Evolutionary conservation across 2,329 filamentous ascomycete genomes (phyloP).

Genomic region (Aureobasidium zeae): DNA sequence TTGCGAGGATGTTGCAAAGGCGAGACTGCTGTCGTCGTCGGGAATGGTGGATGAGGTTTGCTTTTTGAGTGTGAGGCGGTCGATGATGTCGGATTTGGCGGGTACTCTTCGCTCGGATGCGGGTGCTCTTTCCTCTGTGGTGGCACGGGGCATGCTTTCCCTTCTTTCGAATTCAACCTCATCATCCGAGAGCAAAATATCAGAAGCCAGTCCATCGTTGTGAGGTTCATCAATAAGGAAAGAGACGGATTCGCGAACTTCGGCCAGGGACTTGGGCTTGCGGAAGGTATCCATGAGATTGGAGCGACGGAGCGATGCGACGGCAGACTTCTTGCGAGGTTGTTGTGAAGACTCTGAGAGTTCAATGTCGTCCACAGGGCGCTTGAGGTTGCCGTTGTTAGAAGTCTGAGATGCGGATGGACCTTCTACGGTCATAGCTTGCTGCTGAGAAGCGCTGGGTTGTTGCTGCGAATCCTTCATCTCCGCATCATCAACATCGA

Average conservation of each 20-base stretch:
- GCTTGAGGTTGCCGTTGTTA: conserved; percentile 30
- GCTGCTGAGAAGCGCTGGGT: conserved; percentile 6
- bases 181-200: conserved; percentile 31
- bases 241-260: conserved; percentile 76
- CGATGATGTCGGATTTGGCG: conserved; percentile 46
- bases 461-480: conserved; percentile 33
- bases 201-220: conserved; percentile 45
- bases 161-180: no score
- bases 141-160: conserved; percentile 38
- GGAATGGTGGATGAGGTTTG: conserved; percentile 22
- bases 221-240: conserved; percentile 63
- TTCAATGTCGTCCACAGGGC: conserved; percentile 23
- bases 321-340: conserved; percentile 1
- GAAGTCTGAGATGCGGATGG: conserved; percentile 9
- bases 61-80: conserved; percentile 64
- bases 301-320: conserved; percentile 8
- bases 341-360: conserved; percentile 1
- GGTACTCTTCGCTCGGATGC: conserved; percentile 31
- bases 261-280: conserved; percentile 65
- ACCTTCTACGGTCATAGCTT: neutral
- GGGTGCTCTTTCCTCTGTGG: conserved; percentile 30
- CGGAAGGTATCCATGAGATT: conserved; percentile 32
- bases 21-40: conserved; percentile 44
- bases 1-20: conserved; percentile 2
- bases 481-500: conserved; percentile 35